Conservation (phyloP, 2,329 filamentous ascomycete species). For the Didymella pomorum region DNA sequence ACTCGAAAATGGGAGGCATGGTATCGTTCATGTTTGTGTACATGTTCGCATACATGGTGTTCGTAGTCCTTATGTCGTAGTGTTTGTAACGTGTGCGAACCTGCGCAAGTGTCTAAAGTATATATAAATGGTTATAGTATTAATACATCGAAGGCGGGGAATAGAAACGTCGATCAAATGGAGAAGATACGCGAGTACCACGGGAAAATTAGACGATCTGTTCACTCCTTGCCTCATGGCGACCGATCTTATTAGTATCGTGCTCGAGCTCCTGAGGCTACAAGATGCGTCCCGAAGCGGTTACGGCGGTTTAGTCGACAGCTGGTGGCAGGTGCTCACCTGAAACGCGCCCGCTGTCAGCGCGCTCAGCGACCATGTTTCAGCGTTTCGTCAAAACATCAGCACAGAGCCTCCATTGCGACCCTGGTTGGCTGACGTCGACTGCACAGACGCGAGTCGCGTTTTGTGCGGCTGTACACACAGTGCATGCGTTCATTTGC, state of each 20-base stretch:
- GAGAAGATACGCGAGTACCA: background rate
- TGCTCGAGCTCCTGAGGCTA: conserved; percentile 9
- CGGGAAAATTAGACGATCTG: conserved; percentile 7
- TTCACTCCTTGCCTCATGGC: conserved; percentile 14
- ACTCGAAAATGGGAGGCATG: background rate
- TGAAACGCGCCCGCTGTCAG: conserved; percentile 16
- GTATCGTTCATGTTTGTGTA: conserved; percentile 1
- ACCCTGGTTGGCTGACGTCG: background rate
- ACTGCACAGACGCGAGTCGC: conserved; percentile 1
- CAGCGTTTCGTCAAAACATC: conserved; percentile 14
- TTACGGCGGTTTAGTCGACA: conserved; percentile 7
- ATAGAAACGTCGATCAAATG: background rate
- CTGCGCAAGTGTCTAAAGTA: conserved; percentile 6
- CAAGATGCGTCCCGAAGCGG: conserved; percentile 7
- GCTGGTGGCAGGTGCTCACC: conserved; percentile 10
- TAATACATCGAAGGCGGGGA: conserved; percentile 4
- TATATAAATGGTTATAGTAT: conserved; percentile 5
- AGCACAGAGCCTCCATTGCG: background rate
- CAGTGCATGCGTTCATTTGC: conserved; percentile 6
- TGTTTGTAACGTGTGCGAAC: conserved; percentile 4
- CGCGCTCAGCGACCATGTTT: conserved; percentile 16
- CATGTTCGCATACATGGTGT: background rate
- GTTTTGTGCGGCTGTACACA: conserved; percentile 10
- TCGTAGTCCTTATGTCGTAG: background rate
- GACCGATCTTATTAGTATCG: conserved; percentile 14